Conservation (phyloP, 345 rosid genomes). For the Eucalyptus caleyi region DNA sequence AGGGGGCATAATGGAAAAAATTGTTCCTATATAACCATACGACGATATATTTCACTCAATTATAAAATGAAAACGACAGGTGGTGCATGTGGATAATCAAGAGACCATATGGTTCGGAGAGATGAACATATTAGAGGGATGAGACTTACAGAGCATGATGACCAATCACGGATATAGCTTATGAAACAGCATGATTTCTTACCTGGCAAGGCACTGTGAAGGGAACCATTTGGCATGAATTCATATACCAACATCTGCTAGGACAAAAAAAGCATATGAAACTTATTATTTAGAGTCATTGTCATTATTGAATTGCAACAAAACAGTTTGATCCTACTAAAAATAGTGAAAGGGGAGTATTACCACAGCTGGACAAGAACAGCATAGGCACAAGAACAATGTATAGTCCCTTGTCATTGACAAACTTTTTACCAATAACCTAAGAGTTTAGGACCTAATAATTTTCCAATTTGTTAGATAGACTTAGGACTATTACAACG, state of each 20-base stretch:
- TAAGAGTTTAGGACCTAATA: not conserved
- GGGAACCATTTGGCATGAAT: conserved; percentile 85
- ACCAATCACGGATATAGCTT: not conserved
- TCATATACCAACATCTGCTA: conserved; percentile 90
- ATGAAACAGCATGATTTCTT: not conserved
- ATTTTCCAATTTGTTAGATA: not conserved
- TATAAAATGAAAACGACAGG: not conserved
- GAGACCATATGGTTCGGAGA: not conserved
- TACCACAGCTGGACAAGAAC: not conserved
- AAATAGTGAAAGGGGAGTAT: not conserved
- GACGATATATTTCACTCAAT: not conserved
- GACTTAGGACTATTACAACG: not conserved
- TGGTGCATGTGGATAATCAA: not conserved
- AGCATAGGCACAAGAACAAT: not conserved
- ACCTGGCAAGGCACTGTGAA: conserved; percentile 75
- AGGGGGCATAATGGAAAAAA: not conserved
- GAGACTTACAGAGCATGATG: not conserved
- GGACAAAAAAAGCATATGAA: not conserved
- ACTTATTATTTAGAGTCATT: not conserved
- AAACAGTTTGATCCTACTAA: not conserved
- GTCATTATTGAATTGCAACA: not conserved
- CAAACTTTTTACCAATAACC: not conserved
- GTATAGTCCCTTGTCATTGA: not conserved
- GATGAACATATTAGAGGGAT: not conserved
- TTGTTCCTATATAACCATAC: not conserved